phyloP scores from a whole-genome alignment of 2,329 filamentous ascomycete genomes.

The Aureobasidium sp. region DNA sequence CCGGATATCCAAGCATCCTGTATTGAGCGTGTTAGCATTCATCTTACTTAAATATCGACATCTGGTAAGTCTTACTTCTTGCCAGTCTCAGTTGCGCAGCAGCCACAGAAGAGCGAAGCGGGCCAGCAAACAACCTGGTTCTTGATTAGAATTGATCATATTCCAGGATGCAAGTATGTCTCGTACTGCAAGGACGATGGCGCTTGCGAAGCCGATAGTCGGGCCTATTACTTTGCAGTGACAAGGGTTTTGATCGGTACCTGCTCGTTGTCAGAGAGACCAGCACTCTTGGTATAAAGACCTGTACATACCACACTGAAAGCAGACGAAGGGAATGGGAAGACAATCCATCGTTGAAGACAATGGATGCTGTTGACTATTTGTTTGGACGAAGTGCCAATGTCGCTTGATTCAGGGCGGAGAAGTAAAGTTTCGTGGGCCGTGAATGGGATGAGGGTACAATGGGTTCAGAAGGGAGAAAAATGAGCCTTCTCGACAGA shows the following conservation, averaged over 20 bases:
- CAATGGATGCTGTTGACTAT: not conserved
- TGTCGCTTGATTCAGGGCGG: no score
- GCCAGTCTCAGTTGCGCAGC: slow-evolving; percentile 31
- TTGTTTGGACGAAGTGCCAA: no score
- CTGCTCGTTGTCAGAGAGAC: not conserved
- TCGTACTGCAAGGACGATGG: slow-evolving; percentile 28
- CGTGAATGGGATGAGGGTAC: not conserved
- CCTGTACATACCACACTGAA: slow-evolving; percentile 30
- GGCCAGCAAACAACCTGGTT: slow-evolving; percentile 32
- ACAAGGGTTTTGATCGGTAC: slow-evolving; percentile 32
- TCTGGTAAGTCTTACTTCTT: slow-evolving; percentile 23
- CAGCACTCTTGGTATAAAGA: no score
- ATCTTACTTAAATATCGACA: not conserved
- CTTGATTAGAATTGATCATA: not conserved
- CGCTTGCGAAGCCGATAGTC: slow-evolving; percentile 31
- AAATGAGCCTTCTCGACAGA: not conserved
- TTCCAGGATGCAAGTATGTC: not conserved
- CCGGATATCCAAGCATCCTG: slow-evolving; percentile 29
- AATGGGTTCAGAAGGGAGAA: not conserved
- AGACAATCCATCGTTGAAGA: slow-evolving; percentile 21
- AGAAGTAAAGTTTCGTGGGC: not conserved
- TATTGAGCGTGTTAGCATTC: slow-evolving; percentile 21
- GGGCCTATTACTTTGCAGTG: slow-evolving; percentile 34
- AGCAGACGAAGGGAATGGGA: slow-evolving; percentile 29
- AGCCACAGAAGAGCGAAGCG: slow-evolving; percentile 32